A percentile compares a stretch with the other conserved stretches of the same genome.
phyloP scores from a whole-genome alignment of 1,284 basidiomycete species.

The Inonotus hispidus region DNA sequence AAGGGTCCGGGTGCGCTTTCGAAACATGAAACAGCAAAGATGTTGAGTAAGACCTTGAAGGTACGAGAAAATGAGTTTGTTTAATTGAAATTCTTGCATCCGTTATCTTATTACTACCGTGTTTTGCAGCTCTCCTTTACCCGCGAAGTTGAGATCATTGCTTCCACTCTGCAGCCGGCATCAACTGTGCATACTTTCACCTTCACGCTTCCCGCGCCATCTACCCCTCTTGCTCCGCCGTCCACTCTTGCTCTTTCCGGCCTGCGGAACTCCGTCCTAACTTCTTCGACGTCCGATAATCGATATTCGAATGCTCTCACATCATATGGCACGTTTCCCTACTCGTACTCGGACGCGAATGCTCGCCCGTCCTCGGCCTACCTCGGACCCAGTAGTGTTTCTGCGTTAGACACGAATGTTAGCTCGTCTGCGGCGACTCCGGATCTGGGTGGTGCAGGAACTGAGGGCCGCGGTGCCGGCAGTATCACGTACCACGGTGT shows the following conservation, averaged over 20 bases:
- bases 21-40: slow-evolving; percentile 81
- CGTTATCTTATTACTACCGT: not conserved
- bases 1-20: slow-evolving; percentile 69
- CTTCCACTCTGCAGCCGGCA: slow-evolving; percentile 85
- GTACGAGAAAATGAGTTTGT: slow-evolving; percentile 32
- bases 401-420: slow-evolving; percentile 15
- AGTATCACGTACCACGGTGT: slow-evolving; percentile 83
- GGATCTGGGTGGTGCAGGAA: slow-evolving; percentile 19
- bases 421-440: slow-evolving; percentile 17
- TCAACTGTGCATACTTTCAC: slow-evolving; percentile 92
- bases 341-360: slow-evolving; percentile 63
- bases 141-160: slow-evolving; percentile 91
- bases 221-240: slow-evolving; percentile 62
- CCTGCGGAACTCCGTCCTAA: slow-evolving; percentile 66
- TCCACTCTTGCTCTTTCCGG: slow-evolving; percentile 53
- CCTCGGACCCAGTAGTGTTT: slow-evolving; percentile 52
- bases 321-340: slow-evolving; percentile 52
- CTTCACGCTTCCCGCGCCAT: slow-evolving; percentile 72
- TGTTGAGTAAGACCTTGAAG: slow-evolving; percentile 88
- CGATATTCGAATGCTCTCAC: slow-evolving; percentile 44
- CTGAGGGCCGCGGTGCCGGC: slow-evolving; percentile 25
- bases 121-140: slow-evolving; percentile 70
- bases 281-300: slow-evolving; percentile 41
- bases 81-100: not conserved
- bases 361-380: slow-evolving; percentile 69